Base-by-base conservation (phyloP, 2,329 filamentous ascomycete genomes). In the Karstenula rhodostoma region DNA sequence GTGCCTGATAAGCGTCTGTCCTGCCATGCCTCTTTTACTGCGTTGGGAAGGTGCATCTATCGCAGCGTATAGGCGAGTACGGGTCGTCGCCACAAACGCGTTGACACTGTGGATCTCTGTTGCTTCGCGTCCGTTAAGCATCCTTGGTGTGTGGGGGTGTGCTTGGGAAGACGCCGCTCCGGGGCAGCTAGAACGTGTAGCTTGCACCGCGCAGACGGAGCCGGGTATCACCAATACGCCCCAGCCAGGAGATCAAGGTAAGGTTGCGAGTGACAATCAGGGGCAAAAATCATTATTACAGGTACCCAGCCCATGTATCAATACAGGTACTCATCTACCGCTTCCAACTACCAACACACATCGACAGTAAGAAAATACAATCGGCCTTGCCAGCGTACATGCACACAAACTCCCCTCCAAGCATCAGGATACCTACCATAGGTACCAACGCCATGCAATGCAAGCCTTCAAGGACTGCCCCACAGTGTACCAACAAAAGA, bases 31-130 rank as follows among this genome's bases (percentile, higher is more conserved):
- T 9, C 8, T 9, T 32, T 9, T 52, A 42, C 50, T 52, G 15
- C 22, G 13, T 52, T 43, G 22, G 50, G 50, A 52, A 52, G 50
- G 50, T 52, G 33, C 50, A 27, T 37, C 48, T 19, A 37, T 44
- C 19, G 10, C 42, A 44, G 42, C 44, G 10, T 29, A n/a, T 47
- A 27, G 23, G 17, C 23, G 10, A 15, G 27, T n/a, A n/a, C 23
- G 22, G 35, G 19, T 52, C n/a, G 42, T 12, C 17, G 40, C 40
- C 40, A 9, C 17, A 19, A 42, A 2, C 40, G 40, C 17, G 40
- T 19, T 44, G 42, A 22, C 19, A 8, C 8, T 22, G 42, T 44
- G 42, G 42, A 44, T 22, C 42, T 44, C 19, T 12, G 8, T 22
- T 23, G 42, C 42, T 44, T 44, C 42, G 42, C n/a, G 1, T 44